A percentile compares a stretch with the other conserved stretches of the same genome.
Evolutionary conservation across 306 rosid species (phyloP).

Genomic region (Fragaria nilgerrensis): DNA sequence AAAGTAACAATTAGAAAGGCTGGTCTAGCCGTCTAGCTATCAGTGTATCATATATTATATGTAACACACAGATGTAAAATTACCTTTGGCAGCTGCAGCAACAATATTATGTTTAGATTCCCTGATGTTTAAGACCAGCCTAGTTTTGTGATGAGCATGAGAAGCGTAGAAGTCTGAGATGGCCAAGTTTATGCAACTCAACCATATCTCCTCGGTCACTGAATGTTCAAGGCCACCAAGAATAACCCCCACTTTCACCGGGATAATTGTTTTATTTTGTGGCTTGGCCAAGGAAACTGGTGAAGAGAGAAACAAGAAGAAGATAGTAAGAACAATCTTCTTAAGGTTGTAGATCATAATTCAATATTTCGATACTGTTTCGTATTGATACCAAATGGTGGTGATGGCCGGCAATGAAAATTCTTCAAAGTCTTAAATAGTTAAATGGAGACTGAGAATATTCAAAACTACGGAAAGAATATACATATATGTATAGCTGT

Average conservation of each 20-base stretch:
- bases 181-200: neutral
- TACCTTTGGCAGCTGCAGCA: conserved; percentile 30
- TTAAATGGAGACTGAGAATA: neutral
- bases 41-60: neutral
- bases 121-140: neutral
- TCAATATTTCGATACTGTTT: conserved; percentile 48
- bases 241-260: conserved; percentile 31
- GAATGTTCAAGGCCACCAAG: conserved; percentile 10
- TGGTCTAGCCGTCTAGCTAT: too few species aligned
- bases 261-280: neutral
- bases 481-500: neutral
- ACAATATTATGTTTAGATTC: conserved; percentile 4
- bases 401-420: neutral
- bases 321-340: neutral
- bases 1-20: too few species aligned
- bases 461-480: neutral
- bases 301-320: neutral
- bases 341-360: conserved; percentile 23
- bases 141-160: neutral
- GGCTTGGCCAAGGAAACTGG: neutral
- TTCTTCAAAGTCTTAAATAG: neutral
- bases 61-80: neutral
- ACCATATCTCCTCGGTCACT: conserved; percentile 8
- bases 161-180: neutral
- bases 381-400: neutral